Conservation (phyloP, 1,139 yeast genomes). For the Yamadazyma buinensis region DNA sequence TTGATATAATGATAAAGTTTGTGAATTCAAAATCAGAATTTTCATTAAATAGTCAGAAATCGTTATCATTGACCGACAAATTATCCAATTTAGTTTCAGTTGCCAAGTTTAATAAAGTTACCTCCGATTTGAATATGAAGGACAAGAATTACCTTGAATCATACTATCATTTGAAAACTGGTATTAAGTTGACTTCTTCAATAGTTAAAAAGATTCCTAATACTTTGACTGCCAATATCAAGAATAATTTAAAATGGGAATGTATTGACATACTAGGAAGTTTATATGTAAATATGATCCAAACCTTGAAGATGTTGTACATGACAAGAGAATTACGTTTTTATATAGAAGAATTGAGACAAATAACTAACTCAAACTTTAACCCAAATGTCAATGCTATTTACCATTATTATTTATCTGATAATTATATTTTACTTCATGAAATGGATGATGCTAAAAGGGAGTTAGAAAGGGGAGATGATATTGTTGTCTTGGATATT, state of each 20-base stretch:
- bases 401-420: conserved; percentile 18
- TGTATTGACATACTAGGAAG: conserved; percentile 29
- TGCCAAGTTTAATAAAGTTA: conserved; percentile 31
- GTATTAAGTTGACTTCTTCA: conserved; percentile 40
- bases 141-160: conserved; percentile 20
- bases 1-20: conserved; percentile 20
- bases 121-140: conserved; percentile 20
- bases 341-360: conserved; percentile 45
- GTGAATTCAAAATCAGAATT: conserved; percentile 29
- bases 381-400: conserved; percentile 27
- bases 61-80: conserved; percentile 20
- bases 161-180: conserved; percentile 28
- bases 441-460: conserved; percentile 2
- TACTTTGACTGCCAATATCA: too few species aligned
- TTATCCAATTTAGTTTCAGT: conserved; percentile 32
- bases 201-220: conserved; percentile 31
- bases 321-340: conserved; percentile 50
- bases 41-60: conserved; percentile 14
- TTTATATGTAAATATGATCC: conserved; percentile 33
- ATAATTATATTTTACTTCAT: conserved; percentile 15
- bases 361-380: conserved; percentile 25
- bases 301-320: conserved; percentile 43
- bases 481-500: conserved; percentile 5
- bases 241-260: conserved; percentile 31
- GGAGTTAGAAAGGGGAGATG: conserved; percentile 6